Evolutionary conservation across 2,329 filamentous ascomycete species (phyloP), one percentile per base, ranked within the genome.

Genomic region (Cladosporium sp.): DNA sequence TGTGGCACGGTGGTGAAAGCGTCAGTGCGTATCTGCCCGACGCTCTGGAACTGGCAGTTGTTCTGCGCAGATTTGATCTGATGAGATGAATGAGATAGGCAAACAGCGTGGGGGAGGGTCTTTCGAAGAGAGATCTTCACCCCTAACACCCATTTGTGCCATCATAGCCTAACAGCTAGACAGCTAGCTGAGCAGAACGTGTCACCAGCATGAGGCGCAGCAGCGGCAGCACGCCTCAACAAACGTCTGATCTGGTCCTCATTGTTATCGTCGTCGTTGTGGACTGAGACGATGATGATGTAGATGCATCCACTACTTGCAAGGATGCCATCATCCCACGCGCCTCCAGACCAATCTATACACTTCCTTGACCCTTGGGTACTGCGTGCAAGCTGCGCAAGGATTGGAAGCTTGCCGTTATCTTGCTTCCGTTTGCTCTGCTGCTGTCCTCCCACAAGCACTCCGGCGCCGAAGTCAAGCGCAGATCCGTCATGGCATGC

Each of bases 341-440:
- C n/a, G 40, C 14, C 40, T 46, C 28, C 18, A 55, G 29, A 55
- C 28, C 11, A 31, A 18, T 55, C 3, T 46, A 46, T 10, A 44
- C n/a, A 23, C 55, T 28, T 33, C 31, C 55, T 12, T 57, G n/a
- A 50, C 58, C 58, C 58, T 29, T 61, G 58, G 26, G 4, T 49
- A 28, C 50, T 18, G 52, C 28, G 18, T 29, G 52, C 23, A 52
- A 52, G 49, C 23, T 10, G 49, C 37, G 40, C 60, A 62, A 62
- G 60, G 60, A 56, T 63, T 56, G 61, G 61, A 63, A 56, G 61
- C 50, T 56, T 63, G 23, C 33, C 21, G 59, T 46, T 59, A 59
- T 59, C 56, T 59, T 59, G 52, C 33, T 37, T 33, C 21, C 23
- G 26, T 40, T 60, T 53, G 33, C 35, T 52, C 35, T 31, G n/a